These are phyloP conservation scores for Tulasnella sp. DNA, from an alignment of 768 basidiomycete genomes.

Conservation along the genomic window DNA sequence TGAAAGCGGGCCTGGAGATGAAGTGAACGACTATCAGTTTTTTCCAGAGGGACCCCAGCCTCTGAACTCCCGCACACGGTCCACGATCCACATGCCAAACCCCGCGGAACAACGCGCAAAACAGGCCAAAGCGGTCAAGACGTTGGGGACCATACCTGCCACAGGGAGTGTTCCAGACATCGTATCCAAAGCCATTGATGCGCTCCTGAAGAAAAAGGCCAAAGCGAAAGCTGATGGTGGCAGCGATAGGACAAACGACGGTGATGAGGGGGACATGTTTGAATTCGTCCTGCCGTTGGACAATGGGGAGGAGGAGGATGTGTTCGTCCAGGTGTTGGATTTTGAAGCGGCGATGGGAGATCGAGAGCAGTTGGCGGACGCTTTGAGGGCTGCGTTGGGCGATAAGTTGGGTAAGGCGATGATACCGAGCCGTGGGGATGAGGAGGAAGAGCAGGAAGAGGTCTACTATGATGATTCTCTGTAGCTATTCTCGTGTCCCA, in stretches of 20 bases:
- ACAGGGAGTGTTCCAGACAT: not conserved
- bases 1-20: not conserved
- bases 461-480: constrained; percentile 11
- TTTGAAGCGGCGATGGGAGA: not conserved
- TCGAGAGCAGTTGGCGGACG: not conserved
- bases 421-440: constrained; percentile 17
- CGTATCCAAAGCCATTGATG: not conserved
- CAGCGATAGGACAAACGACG: too few relatives aligned
- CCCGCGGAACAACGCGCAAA: not conserved
- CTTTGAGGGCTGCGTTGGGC: constrained; percentile 18
- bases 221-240: not conserved
- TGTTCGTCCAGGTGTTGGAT: constrained; percentile 2
- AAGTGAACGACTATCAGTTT: not conserved
- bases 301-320: constrained; percentile 8
- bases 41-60: constrained; percentile 9
- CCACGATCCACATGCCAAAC: constrained; percentile 9
- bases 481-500: constrained; percentile 11
- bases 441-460: constrained; percentile 8
- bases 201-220: not conserved
- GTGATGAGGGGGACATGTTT: not conserved
- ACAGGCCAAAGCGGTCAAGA: constrained; percentile 1
- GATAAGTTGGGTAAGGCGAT: constrained; percentile 27
- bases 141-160: not conserved
- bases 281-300: not conserved
- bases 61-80: not conserved